Conservation (phyloP, 1,284 basidiomycete genomes). For the Pseudozyma sp. region DNA sequence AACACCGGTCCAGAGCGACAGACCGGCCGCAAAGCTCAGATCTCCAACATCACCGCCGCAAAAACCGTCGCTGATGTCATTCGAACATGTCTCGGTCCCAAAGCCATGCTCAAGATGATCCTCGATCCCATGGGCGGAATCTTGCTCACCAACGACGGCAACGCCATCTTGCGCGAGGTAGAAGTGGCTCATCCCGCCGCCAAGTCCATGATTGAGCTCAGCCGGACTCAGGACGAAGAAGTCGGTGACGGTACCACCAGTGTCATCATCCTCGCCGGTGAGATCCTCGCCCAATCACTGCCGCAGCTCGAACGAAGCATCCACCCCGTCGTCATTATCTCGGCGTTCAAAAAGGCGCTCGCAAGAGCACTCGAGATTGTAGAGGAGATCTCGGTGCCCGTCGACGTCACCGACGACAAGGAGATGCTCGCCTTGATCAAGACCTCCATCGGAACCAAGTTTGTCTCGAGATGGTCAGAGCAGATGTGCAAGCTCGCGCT, state of each 20-base stretch:
- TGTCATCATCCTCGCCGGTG: constrained; percentile 97
- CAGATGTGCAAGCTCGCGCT: constrained; percentile 96
- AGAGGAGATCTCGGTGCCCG: constrained; percentile 86
- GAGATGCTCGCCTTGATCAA: constrained; percentile 98
- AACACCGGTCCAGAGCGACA: constrained; percentile 91
- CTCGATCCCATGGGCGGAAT: constrained; percentile 75
- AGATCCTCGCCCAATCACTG: constrained; percentile 95
- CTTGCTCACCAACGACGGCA: constrained; percentile 90
- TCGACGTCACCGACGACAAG: constrained; percentile 85
- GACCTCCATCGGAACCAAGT: constrained; percentile 99
- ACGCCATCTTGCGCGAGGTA: constrained; percentile 95
- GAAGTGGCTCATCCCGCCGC: constrained; percentile 98
- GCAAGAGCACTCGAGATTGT: constrained; percentile 90
- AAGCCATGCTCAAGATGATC: constrained; percentile 99
- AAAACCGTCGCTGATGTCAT: constrained; percentile 99
- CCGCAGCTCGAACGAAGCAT: constrained; percentile 93
- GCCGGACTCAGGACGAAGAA: constrained; percentile 97
- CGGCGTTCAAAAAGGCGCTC: constrained; percentile 94
- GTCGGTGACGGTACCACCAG: constrained; percentile 97
- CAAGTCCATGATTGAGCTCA: constrained; percentile 99
- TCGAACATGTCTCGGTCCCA: constrained; percentile 94
- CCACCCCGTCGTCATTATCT: constrained; percentile 98
- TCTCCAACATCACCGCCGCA: constrained; percentile 95
- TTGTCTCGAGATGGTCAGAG: constrained; percentile 94
- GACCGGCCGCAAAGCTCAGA: constrained; percentile 93